phyloP scores from a whole-genome alignment of 164 flowering plant genomes.

The Umbellularia californica region DNA sequence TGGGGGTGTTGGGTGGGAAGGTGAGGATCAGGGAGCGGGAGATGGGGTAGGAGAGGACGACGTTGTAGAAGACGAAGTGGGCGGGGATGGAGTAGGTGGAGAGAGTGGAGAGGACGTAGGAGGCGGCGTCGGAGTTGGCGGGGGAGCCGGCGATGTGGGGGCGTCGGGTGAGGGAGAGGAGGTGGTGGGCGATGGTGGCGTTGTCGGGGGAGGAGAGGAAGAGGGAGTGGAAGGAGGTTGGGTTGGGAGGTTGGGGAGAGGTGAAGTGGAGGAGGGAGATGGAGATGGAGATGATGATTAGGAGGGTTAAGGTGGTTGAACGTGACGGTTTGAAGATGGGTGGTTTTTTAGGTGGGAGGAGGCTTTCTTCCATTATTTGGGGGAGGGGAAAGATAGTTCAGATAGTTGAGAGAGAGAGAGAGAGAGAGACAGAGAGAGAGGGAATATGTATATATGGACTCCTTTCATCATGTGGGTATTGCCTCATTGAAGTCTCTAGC shows the following conservation, averaged over 20 bases:
- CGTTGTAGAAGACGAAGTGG: constrained; percentile 40
- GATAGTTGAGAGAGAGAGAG: not conserved
- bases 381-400: not conserved
- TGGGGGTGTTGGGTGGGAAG: constrained; percentile 21
- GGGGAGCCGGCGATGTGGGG: constrained; percentile 66
- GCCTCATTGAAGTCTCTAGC: no score
- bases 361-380: not conserved
- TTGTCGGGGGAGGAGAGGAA: constrained; percentile 40
- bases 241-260: constrained; percentile 20
- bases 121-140: constrained; percentile 66
- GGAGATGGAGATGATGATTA: constrained; percentile 24
- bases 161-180: constrained; percentile 50
- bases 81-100: constrained; percentile 31
- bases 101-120: constrained; percentile 50
- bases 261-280: constrained; percentile 17
- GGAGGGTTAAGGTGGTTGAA: constrained; percentile 1
- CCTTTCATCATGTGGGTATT: no score
- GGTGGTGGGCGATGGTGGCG: constrained; percentile 47
- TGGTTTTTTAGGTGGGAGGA: not conserved
- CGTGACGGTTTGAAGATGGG: constrained; percentile 6
- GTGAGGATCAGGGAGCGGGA: constrained; percentile 40
- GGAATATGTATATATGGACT: not conserved
- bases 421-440: not conserved
- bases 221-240: constrained; percentile 35
- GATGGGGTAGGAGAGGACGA: constrained; percentile 48